These are phyloP conservation scores for Tuber microsphaerosporum DNA, from an alignment of 495 filamentous ascomycete species.

Conservation along the genomic window DNA sequence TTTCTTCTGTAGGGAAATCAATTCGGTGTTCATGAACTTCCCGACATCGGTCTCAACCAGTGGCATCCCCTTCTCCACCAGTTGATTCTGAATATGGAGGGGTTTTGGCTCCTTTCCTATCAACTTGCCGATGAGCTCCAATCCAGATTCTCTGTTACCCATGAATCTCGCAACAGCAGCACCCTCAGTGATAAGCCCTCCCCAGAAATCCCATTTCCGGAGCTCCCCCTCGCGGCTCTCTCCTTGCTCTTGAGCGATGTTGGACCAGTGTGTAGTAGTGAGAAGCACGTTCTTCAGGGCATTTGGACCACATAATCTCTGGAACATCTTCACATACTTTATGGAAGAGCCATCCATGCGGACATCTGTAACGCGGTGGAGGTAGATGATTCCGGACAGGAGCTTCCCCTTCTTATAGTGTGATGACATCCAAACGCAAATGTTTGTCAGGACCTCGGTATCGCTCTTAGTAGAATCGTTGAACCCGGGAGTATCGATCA, in stretches of 20 bases:
- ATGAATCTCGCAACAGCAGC: constrained; percentile 35
- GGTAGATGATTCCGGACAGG: constrained; percentile 45
- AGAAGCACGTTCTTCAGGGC: too few species aligned
- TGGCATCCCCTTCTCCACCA: constrained; percentile 38
- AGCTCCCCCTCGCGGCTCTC: constrained; percentile 17
- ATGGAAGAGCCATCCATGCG: constrained; percentile 44
- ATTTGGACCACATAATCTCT: constrained; percentile 43
- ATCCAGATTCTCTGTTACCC: constrained; percentile 41
- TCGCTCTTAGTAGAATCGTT: constrained; percentile 47
- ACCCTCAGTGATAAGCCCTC: constrained; percentile 37
- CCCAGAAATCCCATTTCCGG: constrained; percentile 43
- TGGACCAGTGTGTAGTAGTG: constrained; percentile 4
- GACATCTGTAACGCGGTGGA: constrained; percentile 47
- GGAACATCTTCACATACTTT: constrained; percentile 46
- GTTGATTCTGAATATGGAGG: constrained; percentile 43
- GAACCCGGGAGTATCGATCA: constrained; percentile 52
- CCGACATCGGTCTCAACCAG: constrained; percentile 44
- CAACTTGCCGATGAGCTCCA: constrained; percentile 33
- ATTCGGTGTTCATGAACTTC: constrained; percentile 38
- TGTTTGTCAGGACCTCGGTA: constrained; percentile 44
- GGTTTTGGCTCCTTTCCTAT: constrained; percentile 19
- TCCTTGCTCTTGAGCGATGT: constrained; percentile 21
- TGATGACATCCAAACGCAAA: constrained; percentile 38
- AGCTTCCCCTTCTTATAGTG: constrained; percentile 33
- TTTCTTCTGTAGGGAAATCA: constrained; percentile 11